These are phyloP conservation scores for Penicillium maclennaniae DNA, from an alignment of 495 filamentous ascomycete species.

Conservation along the genomic window DNA sequence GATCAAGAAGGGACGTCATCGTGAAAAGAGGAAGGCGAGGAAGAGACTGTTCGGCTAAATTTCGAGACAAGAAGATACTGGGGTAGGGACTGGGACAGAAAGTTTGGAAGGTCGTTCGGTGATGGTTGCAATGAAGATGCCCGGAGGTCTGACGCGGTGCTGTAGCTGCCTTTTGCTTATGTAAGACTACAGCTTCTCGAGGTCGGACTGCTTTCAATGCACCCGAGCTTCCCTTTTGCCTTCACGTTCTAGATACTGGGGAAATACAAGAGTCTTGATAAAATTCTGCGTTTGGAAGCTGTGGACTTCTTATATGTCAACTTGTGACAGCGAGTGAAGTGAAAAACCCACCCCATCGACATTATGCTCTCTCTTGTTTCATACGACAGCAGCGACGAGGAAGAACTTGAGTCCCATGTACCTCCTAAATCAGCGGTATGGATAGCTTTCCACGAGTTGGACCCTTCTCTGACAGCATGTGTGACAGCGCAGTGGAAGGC, in stretches of 20 bases:
- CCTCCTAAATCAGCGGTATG: constrained; percentile 20
- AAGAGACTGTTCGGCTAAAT: neutral
- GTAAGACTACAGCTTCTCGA: constrained; percentile 20
- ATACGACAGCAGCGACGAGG: constrained; percentile 79
- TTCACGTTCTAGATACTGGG: neutral
- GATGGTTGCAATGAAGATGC: constrained; percentile 12
- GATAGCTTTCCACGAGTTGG: no score
- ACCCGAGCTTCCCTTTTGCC: neutral
- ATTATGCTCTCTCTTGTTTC: constrained; percentile 64
- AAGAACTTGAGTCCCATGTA: constrained; percentile 44
- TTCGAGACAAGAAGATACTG: neutral
- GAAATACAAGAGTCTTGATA: neutral
- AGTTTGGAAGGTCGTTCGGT: constrained; percentile 9
- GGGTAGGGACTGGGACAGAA: constrained; percentile 3
- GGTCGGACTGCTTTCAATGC: neutral
- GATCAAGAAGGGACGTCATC: constrained; percentile 47
- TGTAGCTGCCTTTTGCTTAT: constrained; percentile 43
- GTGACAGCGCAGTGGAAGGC: constrained; percentile 2
- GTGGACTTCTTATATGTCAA: neutral
- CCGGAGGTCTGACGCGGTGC: constrained; percentile 38
- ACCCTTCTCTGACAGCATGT: neutral
- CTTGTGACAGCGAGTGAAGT: neutral
- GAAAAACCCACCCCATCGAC: neutral
- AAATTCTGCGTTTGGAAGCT: neutral
- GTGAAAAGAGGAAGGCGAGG: neutral